Conservation (phyloP, 495 filamentous ascomycete species). For the Pseudoneurospora amorphoporcata region DNA sequence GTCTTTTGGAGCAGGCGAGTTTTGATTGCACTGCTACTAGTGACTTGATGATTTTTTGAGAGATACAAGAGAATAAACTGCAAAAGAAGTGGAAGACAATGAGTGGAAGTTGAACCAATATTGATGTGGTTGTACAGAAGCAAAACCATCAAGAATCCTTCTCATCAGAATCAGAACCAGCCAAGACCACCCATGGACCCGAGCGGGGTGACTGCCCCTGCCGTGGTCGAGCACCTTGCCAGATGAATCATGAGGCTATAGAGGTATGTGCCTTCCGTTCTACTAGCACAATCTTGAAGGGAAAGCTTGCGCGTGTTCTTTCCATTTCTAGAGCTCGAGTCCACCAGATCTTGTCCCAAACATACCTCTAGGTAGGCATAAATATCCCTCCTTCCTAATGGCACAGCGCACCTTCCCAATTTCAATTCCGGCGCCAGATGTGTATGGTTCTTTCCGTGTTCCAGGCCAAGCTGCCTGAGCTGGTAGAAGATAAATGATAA, state of each 20-base stretch:
- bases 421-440: too few relatives aligned
- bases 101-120: too few relatives aligned
- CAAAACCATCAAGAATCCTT: background rate
- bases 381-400: too few relatives aligned
- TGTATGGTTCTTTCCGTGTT: too few relatives aligned
- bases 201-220: background rate
- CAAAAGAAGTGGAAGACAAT: background rate
- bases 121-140: background rate
- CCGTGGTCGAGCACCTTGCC: background rate
- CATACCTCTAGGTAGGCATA: too few relatives aligned
- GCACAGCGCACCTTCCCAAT: too few relatives aligned
- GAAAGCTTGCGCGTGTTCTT: too few relatives aligned
- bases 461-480: too few relatives aligned
- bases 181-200: background rate
- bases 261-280: background rate
- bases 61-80: background rate
- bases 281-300: too few relatives aligned
- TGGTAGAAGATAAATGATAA: too few relatives aligned
- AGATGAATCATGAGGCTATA: background rate
- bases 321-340: too few relatives aligned
- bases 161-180: background rate
- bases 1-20: background rate
- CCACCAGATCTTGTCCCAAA: too few relatives aligned
- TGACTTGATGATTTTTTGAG: background rate
- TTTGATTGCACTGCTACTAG: background rate